A percentile compares a stretch with the other conserved stretches of the same genome.
Evolutionary conservation across 305 asterid species (phyloP).

Genomic region (Ajuga reptans): DNA sequence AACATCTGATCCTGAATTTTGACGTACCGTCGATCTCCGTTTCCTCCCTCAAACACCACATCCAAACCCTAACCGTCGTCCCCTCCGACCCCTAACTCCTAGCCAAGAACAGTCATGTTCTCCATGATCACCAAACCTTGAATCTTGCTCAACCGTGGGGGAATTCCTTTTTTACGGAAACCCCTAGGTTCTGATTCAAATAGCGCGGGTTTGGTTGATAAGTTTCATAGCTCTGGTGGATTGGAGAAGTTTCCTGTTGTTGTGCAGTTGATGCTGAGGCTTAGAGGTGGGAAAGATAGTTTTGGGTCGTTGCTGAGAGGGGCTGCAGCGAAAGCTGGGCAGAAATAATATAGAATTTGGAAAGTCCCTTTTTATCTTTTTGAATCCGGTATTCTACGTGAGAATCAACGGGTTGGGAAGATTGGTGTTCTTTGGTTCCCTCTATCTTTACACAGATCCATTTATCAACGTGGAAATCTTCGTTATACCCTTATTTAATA

Average conservation of each 20-base stretch:
- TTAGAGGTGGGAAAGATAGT: constrained; percentile 96
- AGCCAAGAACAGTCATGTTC: constrained; percentile 29
- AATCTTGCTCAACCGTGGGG: constrained; percentile 14
- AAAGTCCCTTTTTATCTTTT: too few relatives aligned
- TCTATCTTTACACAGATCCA: too few relatives aligned
- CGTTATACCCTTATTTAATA: too few relatives aligned
- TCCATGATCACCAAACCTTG: constrained; percentile 39
- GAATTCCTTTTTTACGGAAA: constrained; percentile 14
- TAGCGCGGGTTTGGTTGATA: background rate
- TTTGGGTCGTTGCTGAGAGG: constrained; percentile 90
- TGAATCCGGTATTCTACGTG: too few relatives aligned
- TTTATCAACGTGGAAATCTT: too few relatives aligned
- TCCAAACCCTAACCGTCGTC: constrained; percentile 55
- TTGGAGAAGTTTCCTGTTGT: constrained; percentile 26
- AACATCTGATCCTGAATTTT: constrained; percentile 61
- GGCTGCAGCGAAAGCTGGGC: constrained; percentile 96
- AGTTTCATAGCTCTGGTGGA: background rate
- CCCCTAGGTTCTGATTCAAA: constrained; percentile 14
- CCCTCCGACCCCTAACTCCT: constrained; percentile 57
- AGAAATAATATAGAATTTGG: too few relatives aligned
- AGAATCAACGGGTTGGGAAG: too few relatives aligned
- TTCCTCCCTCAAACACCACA: constrained; percentile 45
- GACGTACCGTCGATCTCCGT: constrained; percentile 35
- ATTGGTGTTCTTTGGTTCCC: too few relatives aligned
- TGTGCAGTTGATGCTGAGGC: constrained; percentile 40